These are phyloP conservation scores for Rhizopogon roseolus DNA, from an alignment of 768 basidiomycete genomes.

Conservation along the genomic window DNA sequence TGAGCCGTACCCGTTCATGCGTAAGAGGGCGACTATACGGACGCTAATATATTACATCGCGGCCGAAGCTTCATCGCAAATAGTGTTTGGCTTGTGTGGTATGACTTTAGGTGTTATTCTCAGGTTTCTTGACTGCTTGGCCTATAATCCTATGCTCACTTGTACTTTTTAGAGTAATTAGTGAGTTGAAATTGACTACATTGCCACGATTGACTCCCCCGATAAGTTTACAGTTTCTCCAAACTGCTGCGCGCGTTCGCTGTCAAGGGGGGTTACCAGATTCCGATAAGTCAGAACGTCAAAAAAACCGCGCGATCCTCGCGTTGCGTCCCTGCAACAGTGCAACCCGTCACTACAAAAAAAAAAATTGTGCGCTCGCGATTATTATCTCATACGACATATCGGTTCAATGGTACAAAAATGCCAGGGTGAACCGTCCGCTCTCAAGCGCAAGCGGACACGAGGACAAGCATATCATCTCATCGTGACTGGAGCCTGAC, in stretches of 20 bases:
- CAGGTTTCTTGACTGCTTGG: neutral
- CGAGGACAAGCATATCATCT: too few species aligned
- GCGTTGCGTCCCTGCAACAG: neutral
- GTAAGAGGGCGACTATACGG: neutral
- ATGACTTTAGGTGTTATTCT: neutral
- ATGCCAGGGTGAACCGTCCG: too few species aligned
- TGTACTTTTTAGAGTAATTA: neutral
- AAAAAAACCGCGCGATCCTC: neutral
- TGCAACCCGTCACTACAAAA: neutral
- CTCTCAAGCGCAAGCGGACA: too few species aligned
- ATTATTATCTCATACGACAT: too few species aligned
- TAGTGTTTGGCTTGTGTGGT: neutral
- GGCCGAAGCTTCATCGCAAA: neutral
- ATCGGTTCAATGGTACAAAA: too few species aligned
- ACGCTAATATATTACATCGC: too few species aligned
- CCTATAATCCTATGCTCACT: neutral
- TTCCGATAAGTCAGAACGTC: neutral
- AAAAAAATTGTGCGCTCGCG: too few species aligned
- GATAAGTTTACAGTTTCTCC: neutral
- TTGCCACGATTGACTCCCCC: neutral
- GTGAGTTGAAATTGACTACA: neutral
- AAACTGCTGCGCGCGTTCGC: neutral
- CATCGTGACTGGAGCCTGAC: too few species aligned
- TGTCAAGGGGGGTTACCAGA: neutral
- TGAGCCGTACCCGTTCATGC: neutral